Evolutionary conservation across 495 filamentous ascomycete genomes (phyloP).

Genomic region (Cladorrhinum samala): DNA sequence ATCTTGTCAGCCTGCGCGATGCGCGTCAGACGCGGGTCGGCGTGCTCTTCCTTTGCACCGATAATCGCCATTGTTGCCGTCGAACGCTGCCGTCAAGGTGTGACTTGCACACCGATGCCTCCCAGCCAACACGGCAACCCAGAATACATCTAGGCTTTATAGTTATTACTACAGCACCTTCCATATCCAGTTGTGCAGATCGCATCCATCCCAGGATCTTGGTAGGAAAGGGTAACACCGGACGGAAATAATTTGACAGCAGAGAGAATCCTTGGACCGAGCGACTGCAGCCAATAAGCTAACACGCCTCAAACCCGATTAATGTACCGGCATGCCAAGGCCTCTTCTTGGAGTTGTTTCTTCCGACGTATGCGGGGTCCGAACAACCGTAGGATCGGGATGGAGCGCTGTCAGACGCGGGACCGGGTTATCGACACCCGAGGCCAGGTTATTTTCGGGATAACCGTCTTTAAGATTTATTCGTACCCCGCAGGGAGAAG

Average conservation of each 20-base stretch:
- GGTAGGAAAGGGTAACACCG: not conserved
- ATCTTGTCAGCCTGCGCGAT: constrained; percentile 46
- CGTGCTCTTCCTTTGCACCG: constrained; percentile 21
- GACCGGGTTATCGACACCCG: not conserved
- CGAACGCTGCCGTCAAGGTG: not conserved
- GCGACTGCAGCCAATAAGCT: too few relatives aligned
- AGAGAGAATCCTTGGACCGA: too few relatives aligned
- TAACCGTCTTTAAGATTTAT: too few relatives aligned
- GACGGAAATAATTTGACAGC: constrained; percentile 3
- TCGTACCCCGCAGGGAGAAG: too few relatives aligned
- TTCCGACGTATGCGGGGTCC: constrained; percentile 23
- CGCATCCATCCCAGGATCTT: not conserved
- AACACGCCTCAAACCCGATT: too few relatives aligned
- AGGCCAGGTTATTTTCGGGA: not conserved
- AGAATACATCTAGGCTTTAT: too few relatives aligned
- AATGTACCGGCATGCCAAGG: constrained; percentile 14
- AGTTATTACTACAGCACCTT: not conserved
- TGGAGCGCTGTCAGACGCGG: not conserved
- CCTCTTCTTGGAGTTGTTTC: constrained; percentile 23
- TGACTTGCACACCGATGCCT: not conserved
- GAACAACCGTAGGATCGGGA: not conserved
- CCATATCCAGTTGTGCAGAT: not conserved
- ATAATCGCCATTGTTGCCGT: constrained; percentile 19
- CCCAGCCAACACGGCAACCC: too few relatives aligned
- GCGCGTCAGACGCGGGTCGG: constrained; percentile 36